Evolutionary conservation across 2,329 filamentous ascomycete species (phyloP).

Genomic region (Cercospora beticola): DNA sequence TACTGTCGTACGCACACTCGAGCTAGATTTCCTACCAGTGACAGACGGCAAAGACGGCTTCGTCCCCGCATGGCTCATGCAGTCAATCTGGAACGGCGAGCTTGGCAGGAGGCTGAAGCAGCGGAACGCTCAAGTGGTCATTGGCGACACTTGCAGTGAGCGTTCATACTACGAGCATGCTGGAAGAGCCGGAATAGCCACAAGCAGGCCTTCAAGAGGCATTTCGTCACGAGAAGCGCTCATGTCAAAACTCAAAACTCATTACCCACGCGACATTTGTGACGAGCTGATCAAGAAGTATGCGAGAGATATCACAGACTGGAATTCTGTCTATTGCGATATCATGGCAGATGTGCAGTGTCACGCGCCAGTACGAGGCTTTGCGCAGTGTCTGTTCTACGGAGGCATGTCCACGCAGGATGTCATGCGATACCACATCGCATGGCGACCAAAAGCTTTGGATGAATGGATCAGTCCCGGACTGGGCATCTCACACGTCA

Average conservation of each 20-base stretch:
- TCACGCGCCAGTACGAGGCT: slow-evolving; percentile 21
- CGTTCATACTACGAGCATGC: slow-evolving; percentile 14
- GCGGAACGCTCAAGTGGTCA: slow-evolving; percentile 20
- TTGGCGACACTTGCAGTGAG: slow-evolving; percentile 21
- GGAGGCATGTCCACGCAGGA: slow-evolving; percentile 25
- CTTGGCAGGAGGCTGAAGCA: slow-evolving; percentile 22
- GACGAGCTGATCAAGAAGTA: slow-evolving; percentile 18
- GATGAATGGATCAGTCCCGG: slow-evolving; percentile 14
- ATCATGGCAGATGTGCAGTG: slow-evolving; percentile 27
- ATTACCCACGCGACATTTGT: slow-evolving; percentile 19
- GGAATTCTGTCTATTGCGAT: slow-evolving; percentile 21
- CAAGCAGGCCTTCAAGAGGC: slow-evolving; percentile 1
- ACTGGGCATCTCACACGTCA: slow-evolving; percentile 15
- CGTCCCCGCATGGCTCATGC: slow-evolving; percentile 20
- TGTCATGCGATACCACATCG: slow-evolving; percentile 23
- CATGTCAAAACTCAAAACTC: slow-evolving; percentile 13
- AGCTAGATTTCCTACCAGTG: slow-evolving; percentile 21
- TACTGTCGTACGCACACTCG: slow-evolving; percentile 16
- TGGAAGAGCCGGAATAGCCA: slow-evolving; percentile 2
- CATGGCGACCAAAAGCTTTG: slow-evolving; percentile 17
- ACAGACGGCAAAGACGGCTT: slow-evolving; percentile 24
- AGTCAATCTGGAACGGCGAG: slow-evolving; percentile 23
- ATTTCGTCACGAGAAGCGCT: slow-evolving; percentile 18
- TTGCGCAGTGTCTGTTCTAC: slow-evolving; percentile 20
- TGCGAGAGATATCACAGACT: slow-evolving; percentile 19